Evolutionary conservation across 1,284 basidiomycete species (phyloP).

Genomic region (Phaffia rhodozyma): DNA sequence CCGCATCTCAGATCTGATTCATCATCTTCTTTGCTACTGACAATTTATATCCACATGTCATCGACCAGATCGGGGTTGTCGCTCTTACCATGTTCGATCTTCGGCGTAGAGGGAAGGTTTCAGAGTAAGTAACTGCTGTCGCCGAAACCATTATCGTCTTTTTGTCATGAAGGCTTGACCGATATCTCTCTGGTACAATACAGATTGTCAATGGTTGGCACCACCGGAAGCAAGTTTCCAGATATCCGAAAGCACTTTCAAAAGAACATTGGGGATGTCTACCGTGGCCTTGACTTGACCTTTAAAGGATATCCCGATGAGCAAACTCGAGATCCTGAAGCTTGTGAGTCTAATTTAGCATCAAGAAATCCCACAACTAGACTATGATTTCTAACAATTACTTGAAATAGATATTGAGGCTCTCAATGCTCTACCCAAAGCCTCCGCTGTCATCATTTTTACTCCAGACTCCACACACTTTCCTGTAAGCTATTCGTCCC

Average conservation of each 20-base stretch:
- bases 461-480: conserved; percentile 54
- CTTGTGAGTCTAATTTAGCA: conserved; percentile 46
- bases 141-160: background rate
- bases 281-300: conserved; percentile 46
- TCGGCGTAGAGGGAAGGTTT: conserved; percentile 67
- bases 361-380: background rate
- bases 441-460: conserved; percentile 64
- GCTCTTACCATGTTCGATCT: conserved; percentile 82
- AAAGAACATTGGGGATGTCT: conserved; percentile 68
- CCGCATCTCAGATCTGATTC: background rate
- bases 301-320: conserved; percentile 70
- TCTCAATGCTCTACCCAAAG: conserved; percentile 63
- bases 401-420: conserved; percentile 59
- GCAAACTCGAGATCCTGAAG: conserved; percentile 57
- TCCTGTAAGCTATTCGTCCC: conserved; percentile 28
- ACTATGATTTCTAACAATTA: background rate
- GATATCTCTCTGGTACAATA: conserved; percentile 26
- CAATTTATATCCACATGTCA: no score
- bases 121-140: conserved; percentile 25
- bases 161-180: background rate
- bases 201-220: conserved; percentile 67
- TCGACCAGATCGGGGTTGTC: conserved; percentile 54
- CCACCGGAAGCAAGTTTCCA: conserved; percentile 71
- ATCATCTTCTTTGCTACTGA: no score
- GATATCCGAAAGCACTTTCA: conserved; percentile 68